phyloP scores from a whole-genome alignment of 2,329 filamentous ascomycete genomes.

The Xylaria sp. region DNA sequence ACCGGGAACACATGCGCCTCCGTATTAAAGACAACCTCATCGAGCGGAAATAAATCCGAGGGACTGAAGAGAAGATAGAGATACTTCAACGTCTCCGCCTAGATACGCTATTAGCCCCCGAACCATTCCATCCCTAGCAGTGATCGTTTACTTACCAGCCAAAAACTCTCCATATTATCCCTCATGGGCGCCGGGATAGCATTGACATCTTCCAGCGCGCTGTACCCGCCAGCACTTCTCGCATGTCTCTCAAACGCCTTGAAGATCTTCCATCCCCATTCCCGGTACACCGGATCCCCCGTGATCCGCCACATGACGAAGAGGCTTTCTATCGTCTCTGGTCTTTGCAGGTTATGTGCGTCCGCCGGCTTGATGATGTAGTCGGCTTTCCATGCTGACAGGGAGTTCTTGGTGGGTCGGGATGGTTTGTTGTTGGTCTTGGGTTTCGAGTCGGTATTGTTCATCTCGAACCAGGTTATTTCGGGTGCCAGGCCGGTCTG shows the following conservation, averaged over 20 bases:
- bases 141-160: conserved; percentile 21
- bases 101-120: neutral
- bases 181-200: conserved; percentile 19
- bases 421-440: conserved; percentile 43
- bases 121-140: neutral
- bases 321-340: conserved; percentile 85
- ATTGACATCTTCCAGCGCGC: conserved; percentile 24
- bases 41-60: conserved; percentile 18
- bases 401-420: conserved; percentile 42
- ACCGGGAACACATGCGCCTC: conserved; percentile 23
- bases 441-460: conserved; percentile 57
- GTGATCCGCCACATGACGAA: conserved; percentile 99
- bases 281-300: conserved; percentile 74
- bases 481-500: conserved; percentile 81
- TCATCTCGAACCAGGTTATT: conserved; percentile 79
- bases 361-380: conserved; percentile 71
- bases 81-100: conserved; percentile 26
- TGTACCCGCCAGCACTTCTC: conserved; percentile 18
- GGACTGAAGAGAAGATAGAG: conserved; percentile 24
- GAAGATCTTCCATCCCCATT: conserved; percentile 99
- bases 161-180: conserved; percentile 30
- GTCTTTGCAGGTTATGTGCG: conserved; percentile 83
- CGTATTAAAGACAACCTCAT: conserved; percentile 24
- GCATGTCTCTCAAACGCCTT: conserved; percentile 67
- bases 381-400: conserved; percentile 66